Percentiles rank a stretch among this genome's conserved stretches.
These are phyloP conservation scores for Tuctoria greenei DNA, from an alignment of 176 grass and related monocot genomes.

Conservation along the genomic window DNA sequence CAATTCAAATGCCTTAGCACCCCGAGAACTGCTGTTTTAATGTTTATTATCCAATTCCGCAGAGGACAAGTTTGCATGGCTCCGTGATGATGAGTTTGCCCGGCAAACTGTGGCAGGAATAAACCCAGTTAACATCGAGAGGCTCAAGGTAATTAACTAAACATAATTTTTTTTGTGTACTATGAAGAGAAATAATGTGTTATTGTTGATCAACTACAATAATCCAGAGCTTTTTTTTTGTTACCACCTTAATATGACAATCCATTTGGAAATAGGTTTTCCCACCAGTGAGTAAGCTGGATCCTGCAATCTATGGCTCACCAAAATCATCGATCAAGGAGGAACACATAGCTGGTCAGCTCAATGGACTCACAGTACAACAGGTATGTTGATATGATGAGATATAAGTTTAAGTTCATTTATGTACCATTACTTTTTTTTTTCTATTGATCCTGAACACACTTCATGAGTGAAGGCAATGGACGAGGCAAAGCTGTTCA, in stretches of 20 bases:
- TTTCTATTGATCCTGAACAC: slow-evolving; percentile 27
- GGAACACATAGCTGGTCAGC: slow-evolving; percentile 64
- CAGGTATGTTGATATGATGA: slow-evolving; percentile 54
- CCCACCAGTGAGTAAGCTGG: slow-evolving; percentile 80
- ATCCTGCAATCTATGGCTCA: slow-evolving; percentile 68
- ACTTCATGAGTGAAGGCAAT: slow-evolving; percentile 62
- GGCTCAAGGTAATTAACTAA: slow-evolving; percentile 60
- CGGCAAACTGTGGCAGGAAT: slow-evolving; percentile 86
- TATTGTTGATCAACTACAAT: not conserved
- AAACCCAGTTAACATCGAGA: slow-evolving; percentile 81
- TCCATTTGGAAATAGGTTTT: slow-evolving; percentile 60
- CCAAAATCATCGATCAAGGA: slow-evolving; percentile 85
- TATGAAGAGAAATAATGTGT: not conserved
- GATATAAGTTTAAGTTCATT: slow-evolving; percentile 16
- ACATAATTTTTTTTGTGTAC: not conserved
- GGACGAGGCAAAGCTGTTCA: slow-evolving; percentile 75
- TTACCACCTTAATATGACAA: slow-evolving; percentile 10
- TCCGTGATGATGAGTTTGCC: slow-evolving; percentile 98
- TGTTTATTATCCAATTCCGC: slow-evolving; percentile 1
- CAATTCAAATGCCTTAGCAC: not conserved
- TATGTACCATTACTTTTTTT: slow-evolving; percentile 4
- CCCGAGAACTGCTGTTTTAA: not conserved
- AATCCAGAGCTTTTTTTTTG: not conserved
- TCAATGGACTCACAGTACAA: slow-evolving; percentile 78
- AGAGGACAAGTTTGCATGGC: slow-evolving; percentile 99